Percentiles rank a stretch among this genome's conserved stretches.
Evolutionary conservation across 1,284 basidiomycete species (phyloP).

Genomic region (Papiliotrema fonsecae): DNA sequence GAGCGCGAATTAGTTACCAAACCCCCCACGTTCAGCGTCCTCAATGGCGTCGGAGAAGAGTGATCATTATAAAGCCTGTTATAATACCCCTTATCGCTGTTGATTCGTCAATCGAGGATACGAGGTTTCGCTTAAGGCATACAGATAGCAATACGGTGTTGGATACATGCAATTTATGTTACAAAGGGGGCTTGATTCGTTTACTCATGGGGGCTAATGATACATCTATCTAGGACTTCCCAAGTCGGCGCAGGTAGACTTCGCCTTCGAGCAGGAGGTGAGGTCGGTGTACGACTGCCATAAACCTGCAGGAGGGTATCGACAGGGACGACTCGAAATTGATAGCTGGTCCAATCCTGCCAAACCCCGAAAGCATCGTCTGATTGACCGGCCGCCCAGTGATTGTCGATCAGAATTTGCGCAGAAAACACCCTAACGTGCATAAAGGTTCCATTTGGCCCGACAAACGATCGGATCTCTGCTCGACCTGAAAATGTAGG

Average conservation of each 20-base stretch:
- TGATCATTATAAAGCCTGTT: constrained; percentile 19
- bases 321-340: background rate
- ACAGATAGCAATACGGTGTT: constrained; percentile 21
- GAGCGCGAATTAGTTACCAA: constrained; percentile 3
- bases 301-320: background rate
- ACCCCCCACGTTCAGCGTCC: constrained; percentile 12
- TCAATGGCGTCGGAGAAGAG: constrained; percentile 39
- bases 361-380: background rate
- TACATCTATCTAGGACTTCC: background rate
- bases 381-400: background rate
- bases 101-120: constrained; percentile 2
- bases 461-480: background rate
- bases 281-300: background rate
- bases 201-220: too few relatives aligned
- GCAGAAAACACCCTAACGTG: background rate
- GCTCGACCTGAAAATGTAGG: background rate
- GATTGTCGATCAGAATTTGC: background rate
- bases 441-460: background rate
- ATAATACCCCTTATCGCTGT: constrained; percentile 28
- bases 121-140: constrained; percentile 44
- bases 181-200: too few relatives aligned
- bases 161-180: too few relatives aligned
- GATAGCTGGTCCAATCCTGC: constrained; percentile 5
- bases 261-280: background rate
- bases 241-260: background rate